A percentile compares a stretch with the other conserved stretches of the same genome.
These are phyloP conservation scores for Ananas comosus DNA, from an alignment of 176 grass and related monocot genomes.

Conservation along the genomic window DNA sequence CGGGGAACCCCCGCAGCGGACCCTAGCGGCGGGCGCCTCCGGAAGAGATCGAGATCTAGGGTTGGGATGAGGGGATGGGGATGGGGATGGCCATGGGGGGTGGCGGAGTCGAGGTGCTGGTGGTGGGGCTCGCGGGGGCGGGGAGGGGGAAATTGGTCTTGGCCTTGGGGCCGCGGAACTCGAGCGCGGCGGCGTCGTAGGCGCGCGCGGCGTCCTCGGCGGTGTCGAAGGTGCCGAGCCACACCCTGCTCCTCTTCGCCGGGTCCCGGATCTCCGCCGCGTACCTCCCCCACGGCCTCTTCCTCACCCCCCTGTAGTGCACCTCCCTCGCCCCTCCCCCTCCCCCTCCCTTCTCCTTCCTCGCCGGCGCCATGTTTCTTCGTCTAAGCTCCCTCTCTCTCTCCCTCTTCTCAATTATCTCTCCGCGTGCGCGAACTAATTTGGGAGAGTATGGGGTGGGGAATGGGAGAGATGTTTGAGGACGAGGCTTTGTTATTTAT, in stretches of 20 bases:
- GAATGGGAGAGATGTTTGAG: no score
- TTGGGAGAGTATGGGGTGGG: no score
- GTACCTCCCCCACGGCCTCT: constrained; percentile 12
- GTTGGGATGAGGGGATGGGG: not conserved
- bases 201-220: constrained; percentile 63
- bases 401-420: no score
- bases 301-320: constrained; percentile 2
- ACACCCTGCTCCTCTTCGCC: constrained; percentile 15
- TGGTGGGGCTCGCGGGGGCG: not conserved
- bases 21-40: not conserved
- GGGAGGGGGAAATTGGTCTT: not conserved
- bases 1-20: not conserved
- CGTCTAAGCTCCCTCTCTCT: no score
- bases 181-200: constrained; percentile 35
- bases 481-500: no score
- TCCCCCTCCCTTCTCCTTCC: not conserved
- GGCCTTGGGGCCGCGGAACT: constrained; percentile 9
- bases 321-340: not conserved
- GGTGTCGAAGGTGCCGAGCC: constrained; percentile 84
- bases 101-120: constrained; percentile 13
- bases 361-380: not conserved
- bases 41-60: constrained; percentile 8
- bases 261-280: constrained; percentile 12
- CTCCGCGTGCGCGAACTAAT: no score
- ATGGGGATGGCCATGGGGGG: constrained; percentile 3